Conservation (phyloP, 202 grass and related monocot species). For the Panicum virgatum region DNA sequence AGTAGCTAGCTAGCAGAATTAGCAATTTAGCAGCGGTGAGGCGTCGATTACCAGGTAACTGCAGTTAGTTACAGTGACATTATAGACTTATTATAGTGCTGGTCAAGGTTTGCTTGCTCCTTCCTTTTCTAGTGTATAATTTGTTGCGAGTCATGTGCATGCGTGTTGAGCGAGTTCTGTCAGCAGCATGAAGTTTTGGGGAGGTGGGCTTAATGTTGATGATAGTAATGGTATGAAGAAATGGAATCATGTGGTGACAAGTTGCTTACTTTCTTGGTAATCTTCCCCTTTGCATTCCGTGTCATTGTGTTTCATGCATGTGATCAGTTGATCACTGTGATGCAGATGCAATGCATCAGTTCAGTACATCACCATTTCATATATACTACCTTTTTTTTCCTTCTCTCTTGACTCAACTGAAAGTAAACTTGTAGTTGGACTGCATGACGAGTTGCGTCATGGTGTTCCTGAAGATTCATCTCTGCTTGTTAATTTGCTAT, state of each 20-base stretch:
- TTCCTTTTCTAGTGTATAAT: conserved; percentile 15
- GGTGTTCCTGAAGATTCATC: conserved; percentile 1
- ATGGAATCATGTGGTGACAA: background rate
- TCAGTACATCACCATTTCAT: background rate
- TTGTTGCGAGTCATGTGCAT: conserved; percentile 27
- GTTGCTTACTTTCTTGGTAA: background rate
- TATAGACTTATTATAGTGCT: background rate
- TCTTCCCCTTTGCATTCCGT: background rate
- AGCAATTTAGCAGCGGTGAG: conserved; percentile 20
- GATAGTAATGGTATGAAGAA: background rate
- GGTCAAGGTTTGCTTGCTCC: background rate
- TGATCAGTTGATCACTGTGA: background rate
- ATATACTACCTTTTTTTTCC: background rate
- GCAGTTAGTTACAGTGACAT: conserved; percentile 8
- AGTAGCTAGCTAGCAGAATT: background rate
- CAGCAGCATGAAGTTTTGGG: conserved; percentile 30
- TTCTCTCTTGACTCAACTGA: conserved; percentile 14
- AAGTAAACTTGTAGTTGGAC: conserved; percentile 12
- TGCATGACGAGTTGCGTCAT: background rate
- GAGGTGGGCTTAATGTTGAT: conserved; percentile 16
- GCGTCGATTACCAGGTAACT: background rate
- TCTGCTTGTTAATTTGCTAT: background rate
- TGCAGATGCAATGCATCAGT: background rate
- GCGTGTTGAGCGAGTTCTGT: conserved; percentile 42
- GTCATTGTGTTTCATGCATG: background rate